phyloP scores from a whole-genome alignment of 495 filamentous ascomycete species.

The Penicillium paxilli region DNA sequence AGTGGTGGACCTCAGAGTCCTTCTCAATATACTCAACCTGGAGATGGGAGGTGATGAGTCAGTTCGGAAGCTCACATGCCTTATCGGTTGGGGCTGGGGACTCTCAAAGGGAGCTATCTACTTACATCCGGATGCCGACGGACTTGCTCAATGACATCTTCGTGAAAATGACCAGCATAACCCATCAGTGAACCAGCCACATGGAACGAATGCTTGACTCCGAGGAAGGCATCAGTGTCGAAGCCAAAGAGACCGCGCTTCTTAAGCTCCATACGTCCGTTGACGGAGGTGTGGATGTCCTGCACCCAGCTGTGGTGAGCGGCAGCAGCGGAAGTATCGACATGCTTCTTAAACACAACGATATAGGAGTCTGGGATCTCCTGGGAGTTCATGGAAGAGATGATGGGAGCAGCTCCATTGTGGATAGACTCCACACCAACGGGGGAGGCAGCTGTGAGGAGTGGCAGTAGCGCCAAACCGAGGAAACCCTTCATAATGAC shows the following conservation, averaged over 20 bases:
- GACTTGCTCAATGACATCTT: constrained; percentile 87
- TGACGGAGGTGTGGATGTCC: constrained; percentile 59
- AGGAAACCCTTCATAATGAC: constrained; percentile 74
- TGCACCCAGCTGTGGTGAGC: constrained; percentile 92
- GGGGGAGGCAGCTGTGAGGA: constrained; percentile 73
- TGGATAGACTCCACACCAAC: constrained; percentile 73
- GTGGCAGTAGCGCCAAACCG: constrained; percentile 62
- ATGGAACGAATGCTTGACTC: constrained; percentile 94
- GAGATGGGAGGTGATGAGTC: constrained; percentile 6
- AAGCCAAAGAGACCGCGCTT: constrained; percentile 84
- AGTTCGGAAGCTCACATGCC: constrained; percentile 10
- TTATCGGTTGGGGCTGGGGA: not conserved
- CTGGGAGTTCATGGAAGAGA: constrained; percentile 74
- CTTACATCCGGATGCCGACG: constrained; percentile 97
- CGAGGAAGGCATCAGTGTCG: constrained; percentile 69
- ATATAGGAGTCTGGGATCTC: constrained; percentile 92
- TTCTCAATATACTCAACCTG: constrained; percentile 97
- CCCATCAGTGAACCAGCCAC: constrained; percentile 80
- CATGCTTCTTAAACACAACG: constrained; percentile 96
- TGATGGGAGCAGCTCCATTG: constrained; percentile 81
- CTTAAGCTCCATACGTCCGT: constrained; percentile 74
- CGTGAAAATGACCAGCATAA: constrained; percentile 96
- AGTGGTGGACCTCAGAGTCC: constrained; percentile 85
- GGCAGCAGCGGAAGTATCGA: constrained; percentile 62
- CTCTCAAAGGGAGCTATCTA: constrained; percentile 18